A percentile compares a stretch with the other conserved stretches of the same genome.
These are phyloP conservation scores for Tritrichomonas foetus DNA, from an alignment of 208 protist species.

Conservation along the genomic window DNA sequence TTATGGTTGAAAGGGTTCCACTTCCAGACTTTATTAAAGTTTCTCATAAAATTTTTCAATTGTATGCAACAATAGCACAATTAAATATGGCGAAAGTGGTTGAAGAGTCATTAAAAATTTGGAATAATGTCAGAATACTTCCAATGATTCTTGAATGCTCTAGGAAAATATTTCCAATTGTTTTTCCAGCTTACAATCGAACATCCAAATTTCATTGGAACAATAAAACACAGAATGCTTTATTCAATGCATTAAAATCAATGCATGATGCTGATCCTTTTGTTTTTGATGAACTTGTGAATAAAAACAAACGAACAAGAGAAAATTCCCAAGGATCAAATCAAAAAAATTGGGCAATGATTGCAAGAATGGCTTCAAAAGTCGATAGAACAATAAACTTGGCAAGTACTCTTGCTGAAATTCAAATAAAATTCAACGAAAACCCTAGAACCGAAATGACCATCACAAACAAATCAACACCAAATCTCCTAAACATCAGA, in stretches of 20 bases:
- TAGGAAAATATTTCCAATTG: background rate
- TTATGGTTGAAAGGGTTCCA: background rate
- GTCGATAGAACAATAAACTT: too few species aligned
- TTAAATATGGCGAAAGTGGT: background rate
- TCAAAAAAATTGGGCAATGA: too few species aligned
- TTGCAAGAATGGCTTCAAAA: too few species aligned
- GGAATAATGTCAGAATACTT: background rate
- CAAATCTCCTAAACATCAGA: too few species aligned
- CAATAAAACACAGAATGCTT: background rate
- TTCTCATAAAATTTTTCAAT: background rate
- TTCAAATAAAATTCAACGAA: too few species aligned
- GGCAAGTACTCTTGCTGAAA: too few species aligned
- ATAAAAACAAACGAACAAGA: background rate
- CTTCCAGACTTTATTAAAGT: background rate
- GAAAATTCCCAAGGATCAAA: too few species aligned
- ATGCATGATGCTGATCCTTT: background rate
- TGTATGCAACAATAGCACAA: background rate
- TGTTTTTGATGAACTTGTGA: background rate
- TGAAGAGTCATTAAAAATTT: background rate
- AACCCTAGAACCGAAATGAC: too few species aligned
- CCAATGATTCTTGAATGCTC: background rate
- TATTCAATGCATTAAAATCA: background rate
- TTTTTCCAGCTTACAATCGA: background rate
- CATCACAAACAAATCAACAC: too few species aligned
- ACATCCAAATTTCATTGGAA: background rate